Percentiles rank a stretch among this genome's conserved stretches.
Evolutionary conservation across 2,329 filamentous ascomycete species (phyloP).

Genomic region (Colletotrichum orchidophilum): DNA sequence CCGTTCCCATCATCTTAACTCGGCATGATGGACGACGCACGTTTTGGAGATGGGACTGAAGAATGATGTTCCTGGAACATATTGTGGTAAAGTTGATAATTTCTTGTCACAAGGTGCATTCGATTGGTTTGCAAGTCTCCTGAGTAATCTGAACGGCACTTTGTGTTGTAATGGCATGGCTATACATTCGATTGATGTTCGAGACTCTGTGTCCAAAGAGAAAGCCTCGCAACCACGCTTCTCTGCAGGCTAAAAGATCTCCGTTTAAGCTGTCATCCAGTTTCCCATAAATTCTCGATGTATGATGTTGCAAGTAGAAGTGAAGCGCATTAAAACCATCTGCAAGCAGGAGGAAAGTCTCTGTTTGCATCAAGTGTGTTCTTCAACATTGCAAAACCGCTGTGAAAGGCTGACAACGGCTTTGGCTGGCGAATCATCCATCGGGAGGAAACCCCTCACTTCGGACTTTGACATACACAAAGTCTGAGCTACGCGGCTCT

Average conservation of each 20-base stretch:
- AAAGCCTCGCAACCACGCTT: neutral
- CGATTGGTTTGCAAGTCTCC: neutral
- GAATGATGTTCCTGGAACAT: neutral
- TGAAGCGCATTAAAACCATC: neutral
- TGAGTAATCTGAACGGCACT: neutral
- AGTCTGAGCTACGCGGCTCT: slow-evolving; percentile 61
- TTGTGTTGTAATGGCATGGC: neutral
- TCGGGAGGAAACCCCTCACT: neutral
- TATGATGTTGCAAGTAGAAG: neutral
- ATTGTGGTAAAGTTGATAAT: neutral
- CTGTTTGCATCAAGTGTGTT: neutral
- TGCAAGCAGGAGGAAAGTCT: neutral
- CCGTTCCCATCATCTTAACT: neutral
- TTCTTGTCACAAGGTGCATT: neutral
- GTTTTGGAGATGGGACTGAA: too few relatives aligned
- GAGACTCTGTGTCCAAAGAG: neutral
- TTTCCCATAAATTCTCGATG: neutral
- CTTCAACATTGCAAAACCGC: neutral
- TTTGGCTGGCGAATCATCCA: neutral
- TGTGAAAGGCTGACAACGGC: neutral
- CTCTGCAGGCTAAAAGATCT: neutral
- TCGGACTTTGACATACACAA: neutral
- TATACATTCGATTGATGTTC: neutral
- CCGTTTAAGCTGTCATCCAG: neutral
- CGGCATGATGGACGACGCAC: neutral